Conservation (phyloP, 2,329 filamentous ascomycete genomes). For the Mariannaea sp. region DNA sequence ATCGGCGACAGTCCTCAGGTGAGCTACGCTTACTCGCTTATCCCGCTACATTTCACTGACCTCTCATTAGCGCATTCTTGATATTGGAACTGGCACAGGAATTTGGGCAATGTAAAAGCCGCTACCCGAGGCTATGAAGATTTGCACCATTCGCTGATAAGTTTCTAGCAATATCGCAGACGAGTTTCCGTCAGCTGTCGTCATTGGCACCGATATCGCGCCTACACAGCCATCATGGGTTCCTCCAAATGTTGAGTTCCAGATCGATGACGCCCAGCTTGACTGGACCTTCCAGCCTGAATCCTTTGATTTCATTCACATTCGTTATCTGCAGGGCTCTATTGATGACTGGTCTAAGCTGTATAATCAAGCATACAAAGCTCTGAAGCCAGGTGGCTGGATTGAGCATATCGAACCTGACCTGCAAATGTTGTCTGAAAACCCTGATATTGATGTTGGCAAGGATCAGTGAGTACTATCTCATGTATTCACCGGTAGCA, state of each 20-base stretch:
- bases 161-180: constrained; percentile 27
- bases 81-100: constrained; percentile 30
- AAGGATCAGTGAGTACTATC: constrained; percentile 21
- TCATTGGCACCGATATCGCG: constrained; percentile 30
- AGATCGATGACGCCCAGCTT: constrained; percentile 43
- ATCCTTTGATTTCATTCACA: constrained; percentile 42
- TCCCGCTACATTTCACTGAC: neutral
- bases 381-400: constrained; percentile 33
- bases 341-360: constrained; percentile 39
- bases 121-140: accelerated
- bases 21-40: accelerated
- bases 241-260: constrained; percentile 45
- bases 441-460: constrained; percentile 7
- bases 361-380: constrained; percentile 25
- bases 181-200: constrained; percentile 28
- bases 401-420: constrained; percentile 36
- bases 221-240: constrained; percentile 32
- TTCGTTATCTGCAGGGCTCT: constrained; percentile 38
- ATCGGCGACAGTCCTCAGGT: constrained; percentile 29
- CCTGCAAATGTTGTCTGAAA: constrained; percentile 27
- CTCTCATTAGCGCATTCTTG: constrained; percentile 16
- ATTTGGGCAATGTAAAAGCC: constrained; percentile 32
- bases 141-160: neutral
- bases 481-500: accelerated
- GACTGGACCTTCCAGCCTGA: constrained; percentile 50